Conservation (phyloP, 2,329 filamentous ascomycete genomes). For the Talaromyces funiculosus region DNA sequence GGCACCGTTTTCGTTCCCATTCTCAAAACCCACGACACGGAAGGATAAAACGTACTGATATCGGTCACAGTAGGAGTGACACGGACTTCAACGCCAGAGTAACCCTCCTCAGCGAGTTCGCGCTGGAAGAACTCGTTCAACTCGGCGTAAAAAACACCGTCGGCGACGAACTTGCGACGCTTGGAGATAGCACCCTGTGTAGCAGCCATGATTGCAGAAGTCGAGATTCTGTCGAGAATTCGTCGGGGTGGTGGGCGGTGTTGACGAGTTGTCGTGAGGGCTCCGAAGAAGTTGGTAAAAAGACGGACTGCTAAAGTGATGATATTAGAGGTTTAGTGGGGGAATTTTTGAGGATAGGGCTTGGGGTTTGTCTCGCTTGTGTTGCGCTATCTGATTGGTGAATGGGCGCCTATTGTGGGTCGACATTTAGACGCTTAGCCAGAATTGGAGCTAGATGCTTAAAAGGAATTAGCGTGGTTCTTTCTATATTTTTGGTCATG, state of each 20-base stretch:
- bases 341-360: constrained; percentile 34
- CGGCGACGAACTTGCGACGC: constrained; percentile 72
- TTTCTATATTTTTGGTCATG: neutral
- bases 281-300: constrained; percentile 24
- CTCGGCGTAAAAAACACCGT: constrained; percentile 99
- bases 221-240: constrained; percentile 24
- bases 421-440: neutral
- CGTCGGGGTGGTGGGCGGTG: constrained; percentile 24
- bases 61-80: constrained; percentile 99
- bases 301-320: constrained; percentile 6
- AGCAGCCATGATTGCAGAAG: constrained; percentile 44
- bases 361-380: constrained; percentile 35
- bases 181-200: constrained; percentile 49
- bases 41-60: constrained; percentile 61
- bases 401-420: neutral
- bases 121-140: constrained; percentile 99
- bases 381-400: constrained; percentile 16
- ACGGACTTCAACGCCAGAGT: constrained; percentile 99
- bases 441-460: neutral
- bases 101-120: constrained; percentile 99
- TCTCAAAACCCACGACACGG: constrained; percentile 13
- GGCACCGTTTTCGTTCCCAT: constrained; percentile 9
- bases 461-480: neutral
- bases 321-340: constrained; percentile 30
- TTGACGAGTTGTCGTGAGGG: constrained; percentile 18